Percentiles rank a stretch among this genome's conserved stretches.
Conservation (phyloP, 345 rosid genomes). For the Salix brachista region DNA sequence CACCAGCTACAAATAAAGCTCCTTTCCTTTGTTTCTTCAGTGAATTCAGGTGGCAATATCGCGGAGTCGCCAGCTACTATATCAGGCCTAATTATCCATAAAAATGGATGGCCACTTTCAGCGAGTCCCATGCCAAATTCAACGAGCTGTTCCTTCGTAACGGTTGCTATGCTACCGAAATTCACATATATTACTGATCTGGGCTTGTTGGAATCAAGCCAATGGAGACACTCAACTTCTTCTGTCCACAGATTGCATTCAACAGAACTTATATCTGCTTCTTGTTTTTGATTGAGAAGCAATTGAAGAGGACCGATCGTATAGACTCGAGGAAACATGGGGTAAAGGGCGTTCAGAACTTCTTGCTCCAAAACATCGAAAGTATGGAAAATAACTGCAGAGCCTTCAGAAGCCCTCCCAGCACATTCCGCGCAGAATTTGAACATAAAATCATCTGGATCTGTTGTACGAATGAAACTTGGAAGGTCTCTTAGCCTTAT, state of each 20-base stretch:
- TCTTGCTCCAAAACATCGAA: conserved; percentile 8
- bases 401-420: not conserved
- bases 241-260: conserved; percentile 2
- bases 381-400: conserved; percentile 5
- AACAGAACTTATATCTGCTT: not conserved
- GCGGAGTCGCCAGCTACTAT: not conserved
- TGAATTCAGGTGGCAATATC: not conserved
- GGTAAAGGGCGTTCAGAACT: not conserved
- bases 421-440: not conserved
- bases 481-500: not conserved
- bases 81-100: not conserved
- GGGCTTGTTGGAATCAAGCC: too few relatives aligned
- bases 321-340: not conserved
- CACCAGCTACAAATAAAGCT: not conserved
- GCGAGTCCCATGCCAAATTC: not conserved
- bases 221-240: not conserved
- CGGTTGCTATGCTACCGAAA: too few relatives aligned
- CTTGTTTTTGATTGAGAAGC: not conserved
- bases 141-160: not conserved
- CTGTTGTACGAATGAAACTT: not conserved
- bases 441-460: not conserved
- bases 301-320: conserved; percentile 1
- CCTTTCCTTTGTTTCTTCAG: not conserved
- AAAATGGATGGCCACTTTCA: not conserved
- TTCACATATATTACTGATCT: too few relatives aligned